Evolutionary conservation across 441 rosid species (phyloP), one percentile per base, ranked within the genome.

Genomic region (Adansonia rubrostipa): DNA sequence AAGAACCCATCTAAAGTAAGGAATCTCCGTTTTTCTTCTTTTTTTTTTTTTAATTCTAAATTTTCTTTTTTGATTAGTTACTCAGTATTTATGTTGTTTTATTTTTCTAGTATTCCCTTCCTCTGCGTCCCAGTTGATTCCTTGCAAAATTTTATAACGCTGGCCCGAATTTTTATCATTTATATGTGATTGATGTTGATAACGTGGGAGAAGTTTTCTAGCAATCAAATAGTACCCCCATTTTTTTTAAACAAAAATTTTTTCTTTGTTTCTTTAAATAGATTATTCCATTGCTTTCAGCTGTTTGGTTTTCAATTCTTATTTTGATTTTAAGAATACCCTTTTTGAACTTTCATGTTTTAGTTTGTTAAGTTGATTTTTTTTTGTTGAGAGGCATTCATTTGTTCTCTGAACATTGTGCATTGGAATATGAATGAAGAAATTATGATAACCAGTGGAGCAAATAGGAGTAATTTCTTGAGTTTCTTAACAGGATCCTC

Each of bases 401-500:
- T 47, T 75, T 50, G 5, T 9, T 2, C 3, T 63, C 56, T 15
- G n/a, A 47, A 57, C 45, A 51, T 61, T 71, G 65, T 68, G 53
- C 33, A 19, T 57, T 60, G 74, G 42, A 9, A 76, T 3, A 51
- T 45, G 62, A 70, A 17, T 60, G 22, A 20, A 14, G 60, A 71
- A 66, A 82, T 64, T 22, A 77, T 65, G 85, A 82, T 56, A 66
- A 80, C n/a, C 64, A 60, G 17, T 75, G 83, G 77, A 73, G 82
- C 69, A 22, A 78, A 76, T 17, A 40, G 78, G 77, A 83, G 79
- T 86, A 79, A 87, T 80, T 45, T 85, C 10, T 74, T 84, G 54
- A 78, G 85, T 87, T 89, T 85, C 81, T 77, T 88, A 20, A 74
- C 98, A 93, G 95, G 92, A 79, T 87, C 91, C 8, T 85, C 83